These are phyloP conservation scores for Fusarium citri DNA, from an alignment of 2,329 filamentous ascomycete species.

Conservation along the genomic window DNA sequence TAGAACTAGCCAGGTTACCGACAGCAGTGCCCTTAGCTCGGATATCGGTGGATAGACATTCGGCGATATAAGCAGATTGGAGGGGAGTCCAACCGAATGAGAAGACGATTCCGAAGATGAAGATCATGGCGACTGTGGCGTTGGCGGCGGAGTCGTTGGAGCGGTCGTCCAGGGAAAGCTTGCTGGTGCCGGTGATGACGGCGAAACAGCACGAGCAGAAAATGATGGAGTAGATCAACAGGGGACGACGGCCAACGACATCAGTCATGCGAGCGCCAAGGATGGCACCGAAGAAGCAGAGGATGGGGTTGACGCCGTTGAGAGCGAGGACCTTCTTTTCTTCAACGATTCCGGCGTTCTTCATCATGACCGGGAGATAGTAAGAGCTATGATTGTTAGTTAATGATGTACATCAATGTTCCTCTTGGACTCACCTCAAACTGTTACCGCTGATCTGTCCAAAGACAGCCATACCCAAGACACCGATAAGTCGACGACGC, in stretches of 20 bases:
- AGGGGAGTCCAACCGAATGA: conserved; percentile 63
- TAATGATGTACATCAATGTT: accelerated
- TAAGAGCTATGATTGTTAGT: conserved; percentile 53
- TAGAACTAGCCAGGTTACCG: conserved; percentile 55
- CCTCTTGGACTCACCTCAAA: conserved; percentile 49
- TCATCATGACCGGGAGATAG: conserved; percentile 66
- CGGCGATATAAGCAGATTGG: conserved; percentile 62
- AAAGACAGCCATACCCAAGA: conserved; percentile 63
- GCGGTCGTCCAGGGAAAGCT: conserved; percentile 54
- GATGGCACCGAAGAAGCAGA: conserved; percentile 63
- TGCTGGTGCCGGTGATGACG: conserved; percentile 61
- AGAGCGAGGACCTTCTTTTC: conserved; percentile 61
- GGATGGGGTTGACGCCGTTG: conserved; percentile 65
- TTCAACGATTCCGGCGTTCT: conserved; percentile 63
- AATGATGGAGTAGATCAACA: conserved; percentile 61
- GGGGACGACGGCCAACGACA: conserved; percentile 66
- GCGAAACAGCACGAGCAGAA: conserved; percentile 61
- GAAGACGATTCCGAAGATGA: conserved; percentile 63
- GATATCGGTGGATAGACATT: conserved; percentile 58
- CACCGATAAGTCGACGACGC: conserved; percentile 62
- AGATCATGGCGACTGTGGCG: conserved; percentile 61
- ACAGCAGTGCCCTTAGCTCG: conserved; percentile 59
- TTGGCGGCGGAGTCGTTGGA: conserved; percentile 54
- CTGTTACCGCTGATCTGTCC: conserved; percentile 65
- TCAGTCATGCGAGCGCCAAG: conserved; percentile 68